phyloP scores from a whole-genome alignment of 2,329 filamentous ascomycete genomes.

The Tolypocladium capitatum region DNA sequence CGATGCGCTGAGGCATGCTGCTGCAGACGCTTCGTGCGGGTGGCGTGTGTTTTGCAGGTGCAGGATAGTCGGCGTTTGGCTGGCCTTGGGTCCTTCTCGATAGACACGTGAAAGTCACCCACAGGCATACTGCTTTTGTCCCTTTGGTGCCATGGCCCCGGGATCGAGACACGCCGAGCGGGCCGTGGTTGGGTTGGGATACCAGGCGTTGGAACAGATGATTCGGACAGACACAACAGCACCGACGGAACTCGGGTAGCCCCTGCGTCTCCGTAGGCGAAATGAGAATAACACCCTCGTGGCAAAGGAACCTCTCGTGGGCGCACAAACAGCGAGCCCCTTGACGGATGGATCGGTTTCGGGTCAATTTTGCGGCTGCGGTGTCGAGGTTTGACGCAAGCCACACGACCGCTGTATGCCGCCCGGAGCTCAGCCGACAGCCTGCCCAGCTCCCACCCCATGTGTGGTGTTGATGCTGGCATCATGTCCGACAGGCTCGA shows the following conservation, averaged over 20 bases:
- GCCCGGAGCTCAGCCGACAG: not conserved
- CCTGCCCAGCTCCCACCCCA: too few species aligned
- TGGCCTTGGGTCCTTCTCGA: not conserved
- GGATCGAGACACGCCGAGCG: not conserved
- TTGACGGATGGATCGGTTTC: not conserved
- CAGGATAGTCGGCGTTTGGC: not conserved
- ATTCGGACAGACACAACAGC: not conserved
- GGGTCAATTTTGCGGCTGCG: not conserved
- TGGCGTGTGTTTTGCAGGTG: not conserved
- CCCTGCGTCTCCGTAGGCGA: not conserved
- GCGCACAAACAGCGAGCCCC: not conserved
- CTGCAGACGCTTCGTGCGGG: not conserved
- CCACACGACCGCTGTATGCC: not conserved
- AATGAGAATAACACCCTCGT: not conserved
- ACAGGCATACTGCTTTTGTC: not conserved
- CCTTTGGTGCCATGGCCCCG: too few species aligned
- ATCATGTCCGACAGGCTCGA: not conserved
- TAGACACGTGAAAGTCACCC: not conserved
- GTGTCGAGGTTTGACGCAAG: not conserved
- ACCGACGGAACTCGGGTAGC: not conserved
- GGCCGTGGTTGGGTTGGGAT: not conserved
- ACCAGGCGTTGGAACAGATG: not conserved
- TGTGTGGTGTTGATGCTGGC: not conserved
- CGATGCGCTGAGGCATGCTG: constrained; percentile 14
- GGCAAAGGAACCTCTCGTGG: not conserved